Conservation (phyloP, 495 filamentous ascomycete genomes). For the Polyplosphaeria fusca region DNA sequence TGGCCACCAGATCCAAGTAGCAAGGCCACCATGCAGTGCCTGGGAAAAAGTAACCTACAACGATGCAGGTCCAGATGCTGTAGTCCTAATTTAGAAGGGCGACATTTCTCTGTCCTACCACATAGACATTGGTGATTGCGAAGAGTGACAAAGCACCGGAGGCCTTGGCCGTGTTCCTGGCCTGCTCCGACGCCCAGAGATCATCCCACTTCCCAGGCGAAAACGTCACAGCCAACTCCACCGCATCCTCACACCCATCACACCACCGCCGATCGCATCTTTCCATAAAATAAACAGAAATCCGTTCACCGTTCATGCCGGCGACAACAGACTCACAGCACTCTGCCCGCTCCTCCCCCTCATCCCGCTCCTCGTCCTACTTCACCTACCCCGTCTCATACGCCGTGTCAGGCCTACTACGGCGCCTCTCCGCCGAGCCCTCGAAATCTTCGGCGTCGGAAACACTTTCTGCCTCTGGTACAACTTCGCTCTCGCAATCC, state of each 20-base stretch:
- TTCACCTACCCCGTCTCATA: constrained; percentile 43
- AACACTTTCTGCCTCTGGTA: constrained; percentile 6
- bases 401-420: constrained; percentile 39
- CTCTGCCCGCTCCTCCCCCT: constrained; percentile 10
- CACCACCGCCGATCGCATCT: background rate
- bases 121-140: too few species aligned
- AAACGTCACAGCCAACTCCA: background rate
- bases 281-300: background rate
- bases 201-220: too few species aligned
- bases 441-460: background rate
- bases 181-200: too few species aligned
- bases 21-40: constrained; percentile 1
- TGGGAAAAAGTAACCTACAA: constrained; percentile 9
- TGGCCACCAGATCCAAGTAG: background rate
- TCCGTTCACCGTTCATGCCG: constrained; percentile 23
- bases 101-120: too few species aligned
- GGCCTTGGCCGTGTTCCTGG: too few species aligned
- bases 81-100: too few species aligned
- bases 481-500: constrained; percentile 23
- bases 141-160: too few species aligned
- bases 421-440: constrained; percentile 40
- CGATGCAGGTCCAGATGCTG: background rate
- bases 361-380: constrained; percentile 31
- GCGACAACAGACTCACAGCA: constrained; percentile 22
- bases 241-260: background rate